Evolutionary conservation across 495 filamentous ascomycete genomes (phyloP).

Genomic region (Xylaria longipes): DNA sequence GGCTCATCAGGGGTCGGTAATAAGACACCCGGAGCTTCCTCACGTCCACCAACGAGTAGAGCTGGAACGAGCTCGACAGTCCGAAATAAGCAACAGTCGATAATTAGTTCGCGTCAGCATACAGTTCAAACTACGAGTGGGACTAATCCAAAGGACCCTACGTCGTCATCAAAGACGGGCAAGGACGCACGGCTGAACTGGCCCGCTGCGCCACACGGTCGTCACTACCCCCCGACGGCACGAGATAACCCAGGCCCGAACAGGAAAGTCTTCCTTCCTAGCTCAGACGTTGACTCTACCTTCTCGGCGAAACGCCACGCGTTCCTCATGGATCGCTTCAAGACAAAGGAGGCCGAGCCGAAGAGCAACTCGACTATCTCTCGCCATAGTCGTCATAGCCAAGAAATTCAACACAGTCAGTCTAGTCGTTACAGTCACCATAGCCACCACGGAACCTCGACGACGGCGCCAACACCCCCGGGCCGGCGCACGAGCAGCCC

Average conservation of each 20-base stretch:
- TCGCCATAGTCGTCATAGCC: background rate
- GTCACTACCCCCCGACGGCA: background rate
- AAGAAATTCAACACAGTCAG: too few species aligned
- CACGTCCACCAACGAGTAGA: background rate
- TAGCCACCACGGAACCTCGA: background rate
- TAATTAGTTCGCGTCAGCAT: background rate
- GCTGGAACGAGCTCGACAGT: background rate
- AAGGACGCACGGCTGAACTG: slow-evolving; percentile 1
- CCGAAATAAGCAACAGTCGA: background rate
- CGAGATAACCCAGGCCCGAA: background rate
- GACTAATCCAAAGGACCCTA: background rate
- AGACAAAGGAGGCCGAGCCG: slow-evolving; percentile 5
- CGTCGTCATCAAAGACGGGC: background rate
- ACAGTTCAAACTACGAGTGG: background rate
- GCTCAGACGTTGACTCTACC: slow-evolving; percentile 15
- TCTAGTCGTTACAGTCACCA: background rate
- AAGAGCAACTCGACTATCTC: background rate
- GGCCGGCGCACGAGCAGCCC: background rate
- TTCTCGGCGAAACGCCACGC: slow-evolving; percentile 3
- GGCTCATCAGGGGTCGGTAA: too few species aligned
- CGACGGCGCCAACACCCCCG: background rate
- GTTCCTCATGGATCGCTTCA: slow-evolving; percentile 20
- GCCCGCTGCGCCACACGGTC: slow-evolving; percentile 22
- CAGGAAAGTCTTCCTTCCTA: background rate
- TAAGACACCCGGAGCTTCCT: background rate